Evolutionary conservation across 768 basidiomycete genomes (phyloP).

Genomic region (Mycena latifolia): DNA sequence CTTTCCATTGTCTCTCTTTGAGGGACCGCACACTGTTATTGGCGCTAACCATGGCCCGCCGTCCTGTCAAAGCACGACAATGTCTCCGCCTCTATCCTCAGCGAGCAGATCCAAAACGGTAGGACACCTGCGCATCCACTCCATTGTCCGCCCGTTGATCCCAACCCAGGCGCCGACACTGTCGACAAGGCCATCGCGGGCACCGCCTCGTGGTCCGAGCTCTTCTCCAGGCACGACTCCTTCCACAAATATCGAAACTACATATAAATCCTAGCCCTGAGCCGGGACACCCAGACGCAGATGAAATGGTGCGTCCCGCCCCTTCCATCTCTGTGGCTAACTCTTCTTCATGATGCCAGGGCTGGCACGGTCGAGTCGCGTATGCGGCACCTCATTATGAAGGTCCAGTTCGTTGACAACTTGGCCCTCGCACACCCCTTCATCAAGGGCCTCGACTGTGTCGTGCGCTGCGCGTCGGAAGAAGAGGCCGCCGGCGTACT

Average conservation of each 20-base stretch:
- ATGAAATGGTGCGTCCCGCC: constrained; percentile 83
- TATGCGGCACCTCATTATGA: constrained; percentile 95
- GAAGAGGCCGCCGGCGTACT: constrained; percentile 90
- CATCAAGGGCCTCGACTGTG: constrained; percentile 92
- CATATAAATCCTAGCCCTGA: constrained; percentile 93
- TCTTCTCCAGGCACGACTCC: constrained; percentile 95
- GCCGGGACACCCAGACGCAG: constrained; percentile 82
- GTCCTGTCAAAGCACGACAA: too few species aligned
- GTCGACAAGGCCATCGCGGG: constrained; percentile 92
- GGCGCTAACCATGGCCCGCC: too few species aligned
- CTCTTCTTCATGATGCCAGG: constrained; percentile 51
- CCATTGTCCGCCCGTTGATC: too few species aligned
- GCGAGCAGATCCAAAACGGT: too few species aligned
- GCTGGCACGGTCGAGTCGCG: constrained; percentile 96
- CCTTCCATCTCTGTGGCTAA: not conserved
- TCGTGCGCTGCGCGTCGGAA: constrained; percentile 83
- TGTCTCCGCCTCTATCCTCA: constrained; percentile 94
- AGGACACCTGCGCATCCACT: too few species aligned
- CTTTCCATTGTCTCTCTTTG: too few species aligned
- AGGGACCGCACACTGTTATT: too few species aligned
- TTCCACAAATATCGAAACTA: constrained; percentile 97
- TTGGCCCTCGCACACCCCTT: constrained; percentile 95
- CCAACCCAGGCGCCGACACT: constrained; percentile 83
- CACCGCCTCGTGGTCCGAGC: constrained; percentile 87
- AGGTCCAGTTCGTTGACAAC: constrained; percentile 95